These are phyloP conservation scores for Panaeolus papilionaceus DNA, from an alignment of 768 basidiomycete genomes.

Conservation along the genomic window DNA sequence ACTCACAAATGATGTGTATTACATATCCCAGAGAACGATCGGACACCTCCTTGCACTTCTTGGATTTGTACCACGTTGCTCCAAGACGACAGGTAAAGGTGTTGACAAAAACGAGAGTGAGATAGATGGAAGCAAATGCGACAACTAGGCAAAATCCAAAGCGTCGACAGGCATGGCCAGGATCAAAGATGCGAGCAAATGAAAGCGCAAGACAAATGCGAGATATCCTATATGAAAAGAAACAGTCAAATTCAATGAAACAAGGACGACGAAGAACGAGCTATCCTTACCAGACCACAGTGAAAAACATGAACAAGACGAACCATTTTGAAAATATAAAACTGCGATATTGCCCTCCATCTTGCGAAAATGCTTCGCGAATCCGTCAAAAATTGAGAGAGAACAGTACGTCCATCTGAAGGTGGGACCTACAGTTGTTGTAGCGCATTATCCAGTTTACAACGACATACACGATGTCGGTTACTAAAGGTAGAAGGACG, in stretches of 20 bases:
- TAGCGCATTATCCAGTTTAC: not conserved
- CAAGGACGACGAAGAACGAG: not conserved
- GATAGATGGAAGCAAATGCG: not conserved
- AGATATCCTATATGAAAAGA: not conserved
- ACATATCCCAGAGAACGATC: not conserved
- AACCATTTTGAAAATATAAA: not conserved
- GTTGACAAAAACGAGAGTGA: not conserved
- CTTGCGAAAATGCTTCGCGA: not conserved
- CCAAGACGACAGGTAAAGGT: constrained; percentile 5
- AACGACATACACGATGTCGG: constrained; percentile 19
- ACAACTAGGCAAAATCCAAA: not conserved
- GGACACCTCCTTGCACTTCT: not conserved
- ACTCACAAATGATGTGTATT: not conserved
- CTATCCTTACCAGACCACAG: not conserved
- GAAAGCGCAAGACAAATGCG: constrained; percentile 1
- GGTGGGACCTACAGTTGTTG: not conserved
- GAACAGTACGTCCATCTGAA: not conserved
- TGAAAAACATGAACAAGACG: not conserved
- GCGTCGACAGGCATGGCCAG: not conserved
- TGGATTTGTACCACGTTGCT: not conserved
- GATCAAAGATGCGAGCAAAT: not conserved
- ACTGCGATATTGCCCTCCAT: not conserved
- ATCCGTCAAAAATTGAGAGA: not conserved
- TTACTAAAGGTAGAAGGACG: constrained; percentile 22
- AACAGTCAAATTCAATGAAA: not conserved